Percentiles rank a stretch among this genome's conserved stretches.
Conservation (phyloP, 129 eudicot species). For the Saposhnikovia divaricata region DNA sequence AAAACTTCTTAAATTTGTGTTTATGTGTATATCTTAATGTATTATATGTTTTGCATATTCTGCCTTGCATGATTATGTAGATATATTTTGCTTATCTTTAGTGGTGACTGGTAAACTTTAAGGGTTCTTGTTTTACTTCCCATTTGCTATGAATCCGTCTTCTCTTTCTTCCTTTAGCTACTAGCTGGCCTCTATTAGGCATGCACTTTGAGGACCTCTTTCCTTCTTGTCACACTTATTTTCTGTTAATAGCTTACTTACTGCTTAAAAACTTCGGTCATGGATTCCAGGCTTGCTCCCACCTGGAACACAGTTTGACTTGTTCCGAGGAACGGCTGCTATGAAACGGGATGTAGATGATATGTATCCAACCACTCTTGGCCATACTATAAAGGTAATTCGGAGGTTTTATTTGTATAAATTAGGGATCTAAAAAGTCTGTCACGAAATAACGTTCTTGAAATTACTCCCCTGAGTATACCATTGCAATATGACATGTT, state of each 20-base stretch:
- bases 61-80: background rate
- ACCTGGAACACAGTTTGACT: constrained; percentile 96
- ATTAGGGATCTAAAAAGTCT: background rate
- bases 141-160: background rate
- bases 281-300: constrained; percentile 73
- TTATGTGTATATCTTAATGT: too few relatives aligned
- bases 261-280: background rate
- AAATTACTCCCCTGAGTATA: background rate
- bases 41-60: too few relatives aligned
- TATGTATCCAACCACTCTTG: constrained; percentile 75
- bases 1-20: too few relatives aligned
- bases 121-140: background rate
- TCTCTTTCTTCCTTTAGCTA: background rate
- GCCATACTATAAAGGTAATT: constrained; percentile 47
- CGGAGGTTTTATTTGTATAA: background rate
- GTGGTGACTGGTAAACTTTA: background rate
- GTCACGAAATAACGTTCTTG: background rate
- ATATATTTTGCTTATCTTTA: background rate
- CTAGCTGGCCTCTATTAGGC: background rate
- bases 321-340: constrained; percentile 94
- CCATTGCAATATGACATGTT: background rate
- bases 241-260: background rate
- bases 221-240: background rate
- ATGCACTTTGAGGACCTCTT: background rate
- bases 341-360: constrained; percentile 99